Conservation (phyloP, 2,329 filamentous ascomycete genomes). For the Alternaria viburni region DNA sequence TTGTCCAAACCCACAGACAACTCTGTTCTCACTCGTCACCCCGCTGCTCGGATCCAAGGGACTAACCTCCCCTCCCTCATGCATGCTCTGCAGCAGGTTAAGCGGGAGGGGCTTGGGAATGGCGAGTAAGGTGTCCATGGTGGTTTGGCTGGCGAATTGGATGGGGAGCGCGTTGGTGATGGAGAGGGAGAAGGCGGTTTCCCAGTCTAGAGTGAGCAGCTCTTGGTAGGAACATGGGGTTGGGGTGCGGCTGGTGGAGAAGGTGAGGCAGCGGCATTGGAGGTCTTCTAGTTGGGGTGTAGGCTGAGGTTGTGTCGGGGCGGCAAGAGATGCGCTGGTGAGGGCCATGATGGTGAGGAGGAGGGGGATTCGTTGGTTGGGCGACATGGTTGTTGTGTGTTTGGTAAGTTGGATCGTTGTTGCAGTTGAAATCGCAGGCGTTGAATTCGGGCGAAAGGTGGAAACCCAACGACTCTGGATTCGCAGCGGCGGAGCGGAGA, state of each 20-base stretch:
- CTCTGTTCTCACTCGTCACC: conserved; percentile 22
- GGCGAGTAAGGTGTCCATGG: conserved; percentile 27
- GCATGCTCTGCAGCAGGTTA: conserved; percentile 21
- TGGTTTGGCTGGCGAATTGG: conserved; percentile 29
- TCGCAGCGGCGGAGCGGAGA: not conserved
- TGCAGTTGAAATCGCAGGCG: not conserved
- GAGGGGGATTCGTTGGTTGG: not conserved
- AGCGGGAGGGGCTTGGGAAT: conserved; percentile 25
- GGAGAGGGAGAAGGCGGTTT: conserved; percentile 29
- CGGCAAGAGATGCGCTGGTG: conserved; percentile 9
- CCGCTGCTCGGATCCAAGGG: conserved; percentile 7
- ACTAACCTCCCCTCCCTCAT: conserved; percentile 17
- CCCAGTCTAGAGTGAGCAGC: conserved; percentile 31
- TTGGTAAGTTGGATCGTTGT: not conserved
- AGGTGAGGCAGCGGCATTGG: conserved; percentile 35
- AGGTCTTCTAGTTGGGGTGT: conserved; percentile 22
- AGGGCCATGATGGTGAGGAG: conserved; percentile 9
- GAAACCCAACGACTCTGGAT: not conserved
- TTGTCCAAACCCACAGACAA: conserved; percentile 33
- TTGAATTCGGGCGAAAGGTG: not conserved
- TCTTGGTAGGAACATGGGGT: conserved; percentile 28
- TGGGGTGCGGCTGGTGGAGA: conserved; percentile 25
- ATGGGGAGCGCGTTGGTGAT: conserved; percentile 29
- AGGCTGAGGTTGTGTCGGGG: conserved; percentile 13
- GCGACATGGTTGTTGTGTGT: conserved; percentile 5